Evolutionary conservation across 768 basidiomycete genomes (phyloP), one percentile per base, ranked within the genome.

Genomic region (Pleurotus sapidus): DNA sequence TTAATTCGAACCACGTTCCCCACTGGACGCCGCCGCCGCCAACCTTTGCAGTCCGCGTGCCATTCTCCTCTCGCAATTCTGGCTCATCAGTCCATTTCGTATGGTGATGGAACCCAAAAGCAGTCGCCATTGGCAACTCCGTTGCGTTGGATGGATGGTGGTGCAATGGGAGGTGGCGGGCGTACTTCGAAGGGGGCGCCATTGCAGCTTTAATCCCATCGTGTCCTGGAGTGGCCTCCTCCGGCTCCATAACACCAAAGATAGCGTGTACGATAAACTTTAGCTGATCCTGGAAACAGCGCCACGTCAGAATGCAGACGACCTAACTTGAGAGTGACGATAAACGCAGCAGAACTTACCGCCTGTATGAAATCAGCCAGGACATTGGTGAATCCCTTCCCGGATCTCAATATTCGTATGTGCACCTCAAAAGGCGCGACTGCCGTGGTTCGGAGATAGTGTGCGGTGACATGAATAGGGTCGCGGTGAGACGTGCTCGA

Each of bases 401-500:
- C 84, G 4, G 64, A 66, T 63, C 80, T 84, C n/a, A 85, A 34
- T 1, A 64, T 68, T 4, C 71, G 74, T 0, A 88, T 70, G 46
- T 69, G 77, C 9, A 87, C 75, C 49, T 79, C 75, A 60, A 80
- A 83, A 2, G 71, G 60, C 4, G 68, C 72, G 4, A 72, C 57
- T 6, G 68, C 67, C 0, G 82, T 76, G 1, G 81, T 68, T 18
- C 74, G 73, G 39, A 87, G 71, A 63, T 77, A 89, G 62, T 88
- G 82, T 3, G 83, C 82, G 14, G 80, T 84, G 49, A 86, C 68
- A 65, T 88, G 81, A 45, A 88, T 71, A 15, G 82, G 82, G 60
- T 88, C 86, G 15, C 63, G 68, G 65, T 86, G 85, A 11, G 62
- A 20, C 7, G 80, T 77, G 2, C 65, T 57, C 0, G 74, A 68